phyloP scores from a whole-genome alignment of 495 filamentous ascomycete genomes.

The Rhypophila decipiens region DNA sequence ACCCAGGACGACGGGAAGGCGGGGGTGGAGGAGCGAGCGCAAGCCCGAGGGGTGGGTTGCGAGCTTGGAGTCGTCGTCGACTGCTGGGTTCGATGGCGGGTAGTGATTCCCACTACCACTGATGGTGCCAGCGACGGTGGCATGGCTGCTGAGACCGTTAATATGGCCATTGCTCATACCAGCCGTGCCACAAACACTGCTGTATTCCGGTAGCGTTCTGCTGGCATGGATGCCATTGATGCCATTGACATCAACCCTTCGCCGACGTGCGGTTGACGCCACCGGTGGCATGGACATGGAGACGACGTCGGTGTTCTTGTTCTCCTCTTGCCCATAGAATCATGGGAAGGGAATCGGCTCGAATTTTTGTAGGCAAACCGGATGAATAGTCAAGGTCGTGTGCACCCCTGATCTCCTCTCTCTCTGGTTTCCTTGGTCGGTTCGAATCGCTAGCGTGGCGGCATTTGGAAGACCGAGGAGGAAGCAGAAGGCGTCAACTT shows the following conservation, averaged over 20 bases:
- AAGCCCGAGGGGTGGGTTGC: no score
- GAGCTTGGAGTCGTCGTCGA: slow-evolving; percentile 51
- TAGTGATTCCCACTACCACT: no score
- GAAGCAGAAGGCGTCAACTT: no score
- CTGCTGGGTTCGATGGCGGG: no score
- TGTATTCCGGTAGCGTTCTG: not conserved
- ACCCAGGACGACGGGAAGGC: slow-evolving; percentile 43
- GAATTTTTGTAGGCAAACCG: no score
- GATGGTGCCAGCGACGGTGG: no score
- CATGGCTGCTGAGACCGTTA: not conserved
- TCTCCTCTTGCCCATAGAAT: slow-evolving; percentile 14
- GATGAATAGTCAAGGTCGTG: no score
- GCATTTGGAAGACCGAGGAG: no score
- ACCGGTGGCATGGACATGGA: slow-evolving; percentile 27
- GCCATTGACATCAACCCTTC: slow-evolving; percentile 8
- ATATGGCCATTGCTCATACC: not conserved
- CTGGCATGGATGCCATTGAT: slow-evolving; percentile 7
- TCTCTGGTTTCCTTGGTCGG: no score
- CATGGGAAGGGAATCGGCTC: no score
- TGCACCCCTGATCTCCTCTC: no score
- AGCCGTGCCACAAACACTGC: not conserved
- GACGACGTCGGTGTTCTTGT: slow-evolving; percentile 1
- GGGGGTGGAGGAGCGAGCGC: slow-evolving; percentile 50
- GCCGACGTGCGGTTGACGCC: slow-evolving; percentile 20
- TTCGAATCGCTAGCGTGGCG: no score